A percentile compares a stretch with the other conserved stretches of the same genome.
Conservation (phyloP, 495 filamentous ascomycete species). For the Penicillium samsonianum region DNA sequence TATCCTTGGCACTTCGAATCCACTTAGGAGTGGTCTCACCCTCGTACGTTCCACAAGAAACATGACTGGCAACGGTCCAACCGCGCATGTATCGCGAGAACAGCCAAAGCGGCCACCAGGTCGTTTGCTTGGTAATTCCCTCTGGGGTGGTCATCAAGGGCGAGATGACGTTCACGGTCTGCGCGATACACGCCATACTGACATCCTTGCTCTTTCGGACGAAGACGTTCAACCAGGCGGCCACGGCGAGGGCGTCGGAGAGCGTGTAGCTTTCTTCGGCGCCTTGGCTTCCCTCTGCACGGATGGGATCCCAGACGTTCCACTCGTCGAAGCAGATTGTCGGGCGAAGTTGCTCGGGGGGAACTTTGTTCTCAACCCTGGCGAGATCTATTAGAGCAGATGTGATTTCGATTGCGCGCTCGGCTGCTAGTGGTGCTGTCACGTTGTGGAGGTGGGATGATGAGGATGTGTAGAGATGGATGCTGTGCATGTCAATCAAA, state of each 20-base stretch:
- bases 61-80: slow-evolving; percentile 61
- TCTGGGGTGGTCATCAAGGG: slow-evolving; percentile 68
- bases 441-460: slow-evolving; percentile 58
- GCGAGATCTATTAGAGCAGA: slow-evolving; percentile 71
- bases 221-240: slow-evolving; percentile 75
- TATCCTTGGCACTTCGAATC: slow-evolving; percentile 63
- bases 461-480: slow-evolving; percentile 70
- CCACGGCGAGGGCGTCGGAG: slow-evolving; percentile 73
- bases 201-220: slow-evolving; percentile 70
- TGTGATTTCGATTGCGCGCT: slow-evolving; percentile 72
- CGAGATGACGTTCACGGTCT: slow-evolving; percentile 76
- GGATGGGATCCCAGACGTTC: slow-evolving; percentile 80
- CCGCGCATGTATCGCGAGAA: slow-evolving; percentile 77
- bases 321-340: slow-evolving; percentile 85
- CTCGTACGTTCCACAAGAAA: slow-evolving; percentile 58
- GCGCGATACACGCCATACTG: slow-evolving; percentile 81
- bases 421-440: slow-evolving; percentile 67
- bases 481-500: slow-evolving; percentile 69
- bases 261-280: slow-evolving; percentile 74
- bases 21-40: slow-evolving; percentile 66
- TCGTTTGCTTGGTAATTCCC: slow-evolving; percentile 70
- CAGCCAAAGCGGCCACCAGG: slow-evolving; percentile 74
- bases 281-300: slow-evolving; percentile 67
- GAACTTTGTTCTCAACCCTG: slow-evolving; percentile 64
- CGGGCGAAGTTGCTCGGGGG: slow-evolving; percentile 55